These are phyloP conservation scores for Zymoseptoria brevis DNA, from an alignment of 2,329 filamentous ascomycete species.

Conservation along the genomic window DNA sequence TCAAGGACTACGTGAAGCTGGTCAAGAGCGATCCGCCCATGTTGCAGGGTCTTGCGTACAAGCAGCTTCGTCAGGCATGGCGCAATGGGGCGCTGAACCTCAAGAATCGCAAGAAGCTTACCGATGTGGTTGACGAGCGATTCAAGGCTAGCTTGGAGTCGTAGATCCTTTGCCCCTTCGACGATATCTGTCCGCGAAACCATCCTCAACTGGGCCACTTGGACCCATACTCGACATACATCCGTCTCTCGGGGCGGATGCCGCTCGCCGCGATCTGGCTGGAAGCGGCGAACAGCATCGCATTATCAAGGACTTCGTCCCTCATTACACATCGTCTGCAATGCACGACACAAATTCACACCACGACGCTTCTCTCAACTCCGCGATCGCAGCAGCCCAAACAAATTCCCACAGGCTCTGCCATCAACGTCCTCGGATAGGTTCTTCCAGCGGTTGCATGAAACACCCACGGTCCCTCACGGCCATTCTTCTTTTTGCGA, in stretches of 20 bases:
- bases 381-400: background rate
- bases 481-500: background rate
- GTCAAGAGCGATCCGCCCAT: constrained; percentile 41
- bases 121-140: constrained; percentile 43
- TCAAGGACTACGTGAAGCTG: constrained; percentile 48
- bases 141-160: constrained; percentile 46
- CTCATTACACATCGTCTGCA: background rate
- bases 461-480: background rate
- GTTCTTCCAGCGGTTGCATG: background rate
- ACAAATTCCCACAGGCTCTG: background rate
- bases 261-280: constrained; percentile 1
- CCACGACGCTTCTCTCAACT: background rate
- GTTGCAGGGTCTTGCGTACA: constrained; percentile 39
- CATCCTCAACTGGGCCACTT: background rate
- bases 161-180: constrained; percentile 1
- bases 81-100: constrained; percentile 47
- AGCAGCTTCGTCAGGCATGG: constrained; percentile 46
- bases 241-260: background rate
- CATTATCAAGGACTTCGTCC: background rate
- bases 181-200: background rate
- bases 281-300: background rate
- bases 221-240: background rate
- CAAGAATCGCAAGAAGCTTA: constrained; percentile 50
- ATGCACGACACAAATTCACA: background rate
- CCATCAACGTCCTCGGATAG: background rate